Evolutionary conservation across 2,329 filamentous ascomycete genomes (phyloP).

Genomic region (Rutstroemia sp.): DNA sequence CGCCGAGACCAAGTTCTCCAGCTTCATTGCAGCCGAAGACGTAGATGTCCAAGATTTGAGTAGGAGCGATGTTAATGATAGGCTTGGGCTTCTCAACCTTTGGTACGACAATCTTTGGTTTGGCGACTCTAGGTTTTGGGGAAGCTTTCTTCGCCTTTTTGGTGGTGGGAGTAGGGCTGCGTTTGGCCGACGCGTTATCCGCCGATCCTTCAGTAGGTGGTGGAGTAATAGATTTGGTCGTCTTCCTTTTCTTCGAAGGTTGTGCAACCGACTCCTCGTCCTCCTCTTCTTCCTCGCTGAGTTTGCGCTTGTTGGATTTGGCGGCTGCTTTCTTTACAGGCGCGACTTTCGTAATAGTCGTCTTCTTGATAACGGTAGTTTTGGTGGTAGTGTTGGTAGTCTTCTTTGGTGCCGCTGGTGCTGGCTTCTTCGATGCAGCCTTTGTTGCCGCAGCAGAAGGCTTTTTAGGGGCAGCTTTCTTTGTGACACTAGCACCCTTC

Average conservation of each 20-base stretch:
- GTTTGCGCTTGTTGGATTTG: conserved; percentile 8
- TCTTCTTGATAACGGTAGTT: conserved; percentile 1
- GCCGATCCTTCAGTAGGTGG: not conserved
- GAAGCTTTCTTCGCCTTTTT: not conserved
- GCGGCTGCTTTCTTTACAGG: not conserved
- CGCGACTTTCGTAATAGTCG: conserved; percentile 1
- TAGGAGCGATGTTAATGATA: conserved; percentile 53
- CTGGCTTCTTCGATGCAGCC: not conserved
- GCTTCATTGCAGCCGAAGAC: conserved; percentile 73
- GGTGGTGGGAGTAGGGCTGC: not conserved
- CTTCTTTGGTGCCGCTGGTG: conserved; percentile 2
- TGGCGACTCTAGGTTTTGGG: conserved; percentile 3
- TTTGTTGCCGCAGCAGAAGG: conserved; percentile 15
- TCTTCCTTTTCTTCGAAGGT: conserved; percentile 1
- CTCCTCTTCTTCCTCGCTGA: conserved; percentile 1
- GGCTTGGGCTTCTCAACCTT: conserved; percentile 6
- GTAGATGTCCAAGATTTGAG: conserved; percentile 60
- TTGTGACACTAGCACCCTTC: not conserved
- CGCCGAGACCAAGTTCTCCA: conserved; percentile 73
- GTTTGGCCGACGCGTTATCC: not conserved
- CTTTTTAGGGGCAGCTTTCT: conserved; percentile 18
- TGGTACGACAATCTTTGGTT: conserved; percentile 1
- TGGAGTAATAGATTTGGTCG: not conserved
- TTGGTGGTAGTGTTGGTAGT: not conserved
- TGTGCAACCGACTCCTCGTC: not conserved